Conservation (phyloP, 768 basidiomycete genomes). For the Phaffia australis region DNA sequence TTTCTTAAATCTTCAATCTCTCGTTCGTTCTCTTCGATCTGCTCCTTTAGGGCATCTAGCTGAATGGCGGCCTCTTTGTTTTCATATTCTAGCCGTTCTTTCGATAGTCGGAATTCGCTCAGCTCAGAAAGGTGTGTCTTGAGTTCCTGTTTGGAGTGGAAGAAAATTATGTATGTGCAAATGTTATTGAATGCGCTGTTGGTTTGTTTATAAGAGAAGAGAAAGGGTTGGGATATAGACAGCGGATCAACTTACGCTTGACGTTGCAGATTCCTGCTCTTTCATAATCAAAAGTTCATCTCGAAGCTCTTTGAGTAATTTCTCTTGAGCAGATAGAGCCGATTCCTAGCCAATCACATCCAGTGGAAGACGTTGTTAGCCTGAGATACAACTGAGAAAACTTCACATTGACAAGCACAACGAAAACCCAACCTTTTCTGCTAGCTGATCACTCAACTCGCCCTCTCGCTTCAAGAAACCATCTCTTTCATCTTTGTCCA, state of each 20-base stretch:
- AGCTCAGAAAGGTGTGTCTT: conserved; percentile 86
- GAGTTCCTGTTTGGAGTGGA: conserved; percentile 56
- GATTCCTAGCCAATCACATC: conserved; percentile 48
- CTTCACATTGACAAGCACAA: no score
- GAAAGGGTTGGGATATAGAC: neutral
- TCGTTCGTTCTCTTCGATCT: conserved; percentile 69
- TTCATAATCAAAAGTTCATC: conserved; percentile 84
- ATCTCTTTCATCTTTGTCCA: conserved; percentile 94
- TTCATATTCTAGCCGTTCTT: conserved; percentile 87
- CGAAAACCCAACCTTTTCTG: conserved; percentile 50
- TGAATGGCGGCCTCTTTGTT: conserved; percentile 89
- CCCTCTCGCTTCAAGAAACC: conserved; percentile 95
- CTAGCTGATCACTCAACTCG: conserved; percentile 82
- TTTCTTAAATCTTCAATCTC: conserved; percentile 40
- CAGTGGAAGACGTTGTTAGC: neutral
- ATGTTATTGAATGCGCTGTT: neutral
- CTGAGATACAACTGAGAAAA: neutral
- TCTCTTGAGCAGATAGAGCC: conserved; percentile 64
- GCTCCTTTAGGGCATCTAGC: conserved; percentile 88
- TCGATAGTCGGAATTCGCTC: conserved; percentile 79
- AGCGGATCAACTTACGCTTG: conserved; percentile 7
- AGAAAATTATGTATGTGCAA: neutral
- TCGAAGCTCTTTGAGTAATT: conserved; percentile 71
- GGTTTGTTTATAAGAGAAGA: neutral
- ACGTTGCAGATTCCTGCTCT: conserved; percentile 50